Base-by-base conservation (phyloP, 148 eudicot species). In the Camellia japonica region DNA sequence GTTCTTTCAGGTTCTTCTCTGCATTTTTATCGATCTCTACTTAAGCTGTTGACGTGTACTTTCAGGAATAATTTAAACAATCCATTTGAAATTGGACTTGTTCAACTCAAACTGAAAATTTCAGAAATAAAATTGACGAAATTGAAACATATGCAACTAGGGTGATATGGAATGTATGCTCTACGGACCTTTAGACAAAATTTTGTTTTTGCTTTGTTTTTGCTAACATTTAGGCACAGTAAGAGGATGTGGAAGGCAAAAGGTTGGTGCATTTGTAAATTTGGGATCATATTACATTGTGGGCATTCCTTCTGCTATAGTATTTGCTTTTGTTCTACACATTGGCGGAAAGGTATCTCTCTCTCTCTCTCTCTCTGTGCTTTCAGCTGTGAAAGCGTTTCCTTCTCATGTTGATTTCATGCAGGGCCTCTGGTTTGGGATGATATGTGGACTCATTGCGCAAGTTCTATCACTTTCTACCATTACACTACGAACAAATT, bases 221-320 rank as follows among this genome's bases (percentile, higher is more conserved):
- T 60, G 9, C 46, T 38, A 71, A 38, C 0, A 42, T 82, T 3
- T 58, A 94, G 96, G 98, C 9, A 60, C 86, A 71, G 90, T 91
- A 51, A 88, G 96, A 90, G 97, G 98, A 69, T 89, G 92, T 73
- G 96, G 98, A 20, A 71, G 89, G 88, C 98, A 94, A 84, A 88
- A 90, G 75, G 83, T 87, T 16, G 98, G 96, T n/a, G 96, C 98
- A 55, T 87, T 62, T 51, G 82, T 94, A 78, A 92, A 94, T 74
- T 86, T 94, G 6, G 98, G 90, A 69, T 90, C 98, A 47, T 91
- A 92, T 80, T 92, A 92, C 79, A 81, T 92, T 19, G 88, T 92
- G 77, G 96, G 98, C 63, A 84, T 94, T 49, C 98, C 94, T 20
- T 61, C 72, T 72, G 91, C 94, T 49, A 47, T 93, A 51, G 12